Conservation (phyloP, 2,329 filamentous ascomycete species). For the Aspergillus fumigatiaffinis region DNA sequence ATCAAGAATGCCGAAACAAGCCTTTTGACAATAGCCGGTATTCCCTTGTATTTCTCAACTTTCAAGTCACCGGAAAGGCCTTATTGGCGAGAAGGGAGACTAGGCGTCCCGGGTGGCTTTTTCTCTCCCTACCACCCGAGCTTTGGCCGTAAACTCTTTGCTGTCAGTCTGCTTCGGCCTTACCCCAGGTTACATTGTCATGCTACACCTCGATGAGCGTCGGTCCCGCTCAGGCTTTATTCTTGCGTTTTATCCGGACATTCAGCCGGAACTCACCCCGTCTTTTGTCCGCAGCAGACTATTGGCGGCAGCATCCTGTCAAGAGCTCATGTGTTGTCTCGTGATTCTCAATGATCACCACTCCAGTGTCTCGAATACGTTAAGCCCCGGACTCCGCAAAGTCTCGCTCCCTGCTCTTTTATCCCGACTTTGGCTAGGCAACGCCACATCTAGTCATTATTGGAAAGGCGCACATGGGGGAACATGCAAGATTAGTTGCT, state of each 20-base stretch:
- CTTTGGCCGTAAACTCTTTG: not conserved
- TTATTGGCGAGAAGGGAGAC: not conserved
- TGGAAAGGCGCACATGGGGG: not conserved
- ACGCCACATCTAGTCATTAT: not conserved
- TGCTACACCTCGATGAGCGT: not conserved
- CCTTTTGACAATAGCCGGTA: not conserved
- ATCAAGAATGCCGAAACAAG: not conserved
- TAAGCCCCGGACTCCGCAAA: not conserved
- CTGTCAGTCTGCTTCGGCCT: not conserved
- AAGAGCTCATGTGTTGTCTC: not conserved
- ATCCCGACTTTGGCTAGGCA: not conserved
- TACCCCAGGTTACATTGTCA: not conserved
- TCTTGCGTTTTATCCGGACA: not conserved
- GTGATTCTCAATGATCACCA: not conserved
- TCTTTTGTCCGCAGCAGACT: not conserved
- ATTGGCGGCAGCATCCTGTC: not conserved
- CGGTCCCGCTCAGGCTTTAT: not conserved
- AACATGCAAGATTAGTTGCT: not conserved
- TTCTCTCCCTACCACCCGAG: not conserved
- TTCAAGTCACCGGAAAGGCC: not conserved
- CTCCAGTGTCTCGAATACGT: not conserved
- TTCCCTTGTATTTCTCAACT: not conserved
- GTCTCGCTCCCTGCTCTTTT: not conserved
- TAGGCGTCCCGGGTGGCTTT: not conserved
- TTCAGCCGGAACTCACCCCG: slow-evolving; percentile 1